Conservation (phyloP, 768 basidiomycete species). For the Lentinula lateritia region DNA sequence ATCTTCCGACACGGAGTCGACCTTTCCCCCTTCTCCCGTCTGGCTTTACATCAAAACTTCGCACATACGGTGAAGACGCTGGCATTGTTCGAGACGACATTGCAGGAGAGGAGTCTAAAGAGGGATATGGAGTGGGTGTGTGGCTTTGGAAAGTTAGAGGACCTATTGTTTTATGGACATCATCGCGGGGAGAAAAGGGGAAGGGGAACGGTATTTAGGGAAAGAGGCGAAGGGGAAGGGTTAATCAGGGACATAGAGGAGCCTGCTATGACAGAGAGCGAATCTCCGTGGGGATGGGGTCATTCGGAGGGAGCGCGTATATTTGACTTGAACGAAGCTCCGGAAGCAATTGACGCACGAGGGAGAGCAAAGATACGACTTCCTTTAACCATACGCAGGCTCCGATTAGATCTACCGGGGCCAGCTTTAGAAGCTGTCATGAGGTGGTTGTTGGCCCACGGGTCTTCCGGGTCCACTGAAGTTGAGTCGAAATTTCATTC, state of each 20-base stretch:
- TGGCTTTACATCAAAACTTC: not conserved
- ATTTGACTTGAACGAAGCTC: not conserved
- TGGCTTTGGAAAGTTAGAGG: not conserved
- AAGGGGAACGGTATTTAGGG: not conserved
- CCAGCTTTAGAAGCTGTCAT: not conserved
- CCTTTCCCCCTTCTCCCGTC: not conserved
- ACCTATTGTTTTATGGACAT: constrained; percentile 1
- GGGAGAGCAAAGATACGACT: not conserved
- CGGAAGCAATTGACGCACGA: not conserved
- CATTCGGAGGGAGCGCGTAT: not conserved
- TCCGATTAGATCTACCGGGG: not conserved
- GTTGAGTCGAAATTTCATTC: no score
- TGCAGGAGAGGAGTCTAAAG: not conserved
- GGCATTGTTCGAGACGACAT: not conserved
- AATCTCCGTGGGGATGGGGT: not conserved
- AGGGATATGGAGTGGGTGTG: constrained; percentile 1
- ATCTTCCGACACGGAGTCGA: not conserved
- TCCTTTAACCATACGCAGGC: not conserved
- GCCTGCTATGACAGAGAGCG: no score
- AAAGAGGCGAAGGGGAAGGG: not conserved
- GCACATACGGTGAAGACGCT: not conserved
- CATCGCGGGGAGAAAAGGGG: not conserved
- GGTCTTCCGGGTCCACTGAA: not conserved
- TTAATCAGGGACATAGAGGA: not conserved
- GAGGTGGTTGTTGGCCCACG: not conserved